phyloP scores from a whole-genome alignment of 1,139 yeast species.

The Sugiyamaella japonica region DNA sequence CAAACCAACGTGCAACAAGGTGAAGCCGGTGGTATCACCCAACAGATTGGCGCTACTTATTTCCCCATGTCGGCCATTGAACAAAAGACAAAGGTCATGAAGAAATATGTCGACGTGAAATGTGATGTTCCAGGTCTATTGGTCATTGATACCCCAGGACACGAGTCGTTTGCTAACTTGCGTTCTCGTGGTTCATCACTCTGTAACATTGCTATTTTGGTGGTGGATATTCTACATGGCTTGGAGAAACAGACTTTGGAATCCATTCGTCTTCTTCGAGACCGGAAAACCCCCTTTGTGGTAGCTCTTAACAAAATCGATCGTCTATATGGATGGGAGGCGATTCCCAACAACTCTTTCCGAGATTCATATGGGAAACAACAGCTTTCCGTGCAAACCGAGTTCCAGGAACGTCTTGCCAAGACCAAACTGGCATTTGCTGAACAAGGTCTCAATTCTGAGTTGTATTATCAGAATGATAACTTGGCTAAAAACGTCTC shows the following conservation, averaged over 20 bases:
- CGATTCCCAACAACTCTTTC: slow-evolving; percentile 88
- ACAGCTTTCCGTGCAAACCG: slow-evolving; percentile 80
- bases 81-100: slow-evolving; percentile 89
- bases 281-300: slow-evolving; percentile 95
- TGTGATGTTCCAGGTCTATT: slow-evolving; percentile 96
- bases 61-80: slow-evolving; percentile 95
- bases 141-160: slow-evolving; percentile 98
- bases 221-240: slow-evolving; percentile 98
- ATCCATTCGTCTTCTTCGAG: slow-evolving; percentile 86
- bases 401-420: slow-evolving; percentile 83
- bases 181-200: slow-evolving; percentile 98
- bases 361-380: slow-evolving; percentile 89
- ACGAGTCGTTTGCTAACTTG: slow-evolving; percentile 96
- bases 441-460: slow-evolving; percentile 98
- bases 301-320: slow-evolving; percentile 97
- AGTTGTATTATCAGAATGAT: slow-evolving; percentile 91
- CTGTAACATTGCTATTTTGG: slow-evolving; percentile 98
- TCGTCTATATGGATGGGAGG: slow-evolving; percentile 93
- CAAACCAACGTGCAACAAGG: slow-evolving; percentile 99
- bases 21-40: slow-evolving; percentile 99
- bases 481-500: slow-evolving; percentile 92
- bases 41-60: slow-evolving; percentile 99
- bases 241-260: slow-evolving; percentile 96
- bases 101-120: slow-evolving; percentile 70
- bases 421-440: slow-evolving; percentile 88